These are phyloP conservation scores for Backusella parvicylindrica DNA, from an alignment of 192 early-diverging fungal genomes.

Conservation along the genomic window DNA sequence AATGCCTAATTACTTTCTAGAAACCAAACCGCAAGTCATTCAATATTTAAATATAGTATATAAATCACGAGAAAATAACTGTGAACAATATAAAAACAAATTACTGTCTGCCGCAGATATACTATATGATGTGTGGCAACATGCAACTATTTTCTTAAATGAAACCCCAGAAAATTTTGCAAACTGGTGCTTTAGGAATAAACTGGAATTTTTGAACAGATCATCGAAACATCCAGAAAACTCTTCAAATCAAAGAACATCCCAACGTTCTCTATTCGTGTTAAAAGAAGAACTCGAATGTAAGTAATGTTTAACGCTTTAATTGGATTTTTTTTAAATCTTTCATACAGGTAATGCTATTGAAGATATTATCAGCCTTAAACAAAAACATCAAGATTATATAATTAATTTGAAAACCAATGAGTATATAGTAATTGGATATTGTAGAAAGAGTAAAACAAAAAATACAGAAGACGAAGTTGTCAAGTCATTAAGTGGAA, in stretches of 20 bases:
- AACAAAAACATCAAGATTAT: not conserved
- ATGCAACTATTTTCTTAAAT: no score
- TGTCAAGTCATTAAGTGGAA: not conserved
- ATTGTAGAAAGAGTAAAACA: not conserved
- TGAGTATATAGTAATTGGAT: not conserved
- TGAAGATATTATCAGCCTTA: not conserved
- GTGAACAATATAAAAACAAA: not conserved
- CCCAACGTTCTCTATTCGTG: not conserved
- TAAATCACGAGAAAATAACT: not conserved
- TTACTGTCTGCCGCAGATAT: not conserved
- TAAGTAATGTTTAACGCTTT: constrained; percentile 1
- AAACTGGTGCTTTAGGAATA: no score
- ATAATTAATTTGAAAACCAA: not conserved
- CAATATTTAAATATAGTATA: no score
- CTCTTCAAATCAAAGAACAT: not conserved
- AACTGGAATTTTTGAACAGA: no score
- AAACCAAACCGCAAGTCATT: no score
- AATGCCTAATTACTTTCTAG: no score
- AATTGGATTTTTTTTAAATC: not conserved
- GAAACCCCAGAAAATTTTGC: no score
- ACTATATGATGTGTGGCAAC: no score
- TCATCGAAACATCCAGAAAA: no score
- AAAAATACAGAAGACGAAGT: not conserved
- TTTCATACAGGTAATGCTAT: not conserved
- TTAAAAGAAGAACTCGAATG: not conserved